Conservation (phyloP, 1,284 basidiomycete species). For the Microbotryum silenes-acaulis region DNA sequence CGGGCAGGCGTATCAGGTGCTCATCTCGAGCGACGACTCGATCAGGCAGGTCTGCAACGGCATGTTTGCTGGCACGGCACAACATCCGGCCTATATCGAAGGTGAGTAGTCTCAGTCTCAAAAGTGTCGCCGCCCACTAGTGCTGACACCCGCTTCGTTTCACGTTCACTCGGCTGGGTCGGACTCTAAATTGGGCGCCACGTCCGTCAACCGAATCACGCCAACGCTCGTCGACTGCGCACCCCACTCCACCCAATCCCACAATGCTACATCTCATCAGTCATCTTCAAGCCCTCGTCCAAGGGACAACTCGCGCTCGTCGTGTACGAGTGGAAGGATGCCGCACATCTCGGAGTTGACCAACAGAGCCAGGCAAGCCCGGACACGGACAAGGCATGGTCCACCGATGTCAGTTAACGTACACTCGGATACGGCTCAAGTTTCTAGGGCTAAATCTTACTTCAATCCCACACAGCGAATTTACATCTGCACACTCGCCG, state of each 20-base stretch:
- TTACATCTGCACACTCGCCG: conserved; percentile 78
- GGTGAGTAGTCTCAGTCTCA: conserved; percentile 48
- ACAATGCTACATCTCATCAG: conserved; percentile 44
- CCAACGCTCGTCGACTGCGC: conserved; percentile 13
- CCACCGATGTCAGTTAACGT: conserved; percentile 36
- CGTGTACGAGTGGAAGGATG: conserved; percentile 91
- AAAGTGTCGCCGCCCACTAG: neutral
- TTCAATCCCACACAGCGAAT: conserved; percentile 58
- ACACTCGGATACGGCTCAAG: conserved; percentile 1
- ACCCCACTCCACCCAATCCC: conserved; percentile 1
- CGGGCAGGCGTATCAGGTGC: conserved; percentile 12
- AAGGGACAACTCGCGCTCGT: conserved; percentile 87
- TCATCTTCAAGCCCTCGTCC: conserved; percentile 67
- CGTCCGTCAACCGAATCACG: neutral
- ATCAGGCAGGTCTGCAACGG: conserved; percentile 79
- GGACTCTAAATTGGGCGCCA: neutral
- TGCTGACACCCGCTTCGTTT: neutral
- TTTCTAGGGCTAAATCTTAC: neutral
- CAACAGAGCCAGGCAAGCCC: conserved; percentile 12
- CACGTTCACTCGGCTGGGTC: neutral
- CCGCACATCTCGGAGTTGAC: conserved; percentile 66
- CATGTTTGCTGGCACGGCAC: conserved; percentile 63
- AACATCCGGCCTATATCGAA: conserved; percentile 70
- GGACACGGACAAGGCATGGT: conserved; percentile 37
- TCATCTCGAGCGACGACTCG: conserved; percentile 19